Conservation (phyloP, 306 rosid species). For the Malus domestica region DNA sequence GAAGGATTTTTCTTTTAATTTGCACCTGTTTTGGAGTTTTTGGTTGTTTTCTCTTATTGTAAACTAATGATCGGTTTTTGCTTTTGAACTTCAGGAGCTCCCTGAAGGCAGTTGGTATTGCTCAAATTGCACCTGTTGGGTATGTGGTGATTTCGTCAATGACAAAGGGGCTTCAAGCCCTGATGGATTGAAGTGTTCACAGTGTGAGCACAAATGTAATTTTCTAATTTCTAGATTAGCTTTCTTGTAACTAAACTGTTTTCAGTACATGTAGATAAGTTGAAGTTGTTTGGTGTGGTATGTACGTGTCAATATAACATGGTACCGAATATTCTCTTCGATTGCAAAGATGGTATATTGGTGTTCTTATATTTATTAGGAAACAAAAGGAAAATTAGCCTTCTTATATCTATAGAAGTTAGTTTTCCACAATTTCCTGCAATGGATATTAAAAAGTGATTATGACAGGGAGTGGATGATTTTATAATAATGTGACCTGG, state of each 20-base stretch:
- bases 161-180: slow-evolving; percentile 52
- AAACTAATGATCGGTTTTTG: slow-evolving; percentile 15
- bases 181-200: slow-evolving; percentile 71
- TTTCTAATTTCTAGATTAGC: slow-evolving; percentile 2
- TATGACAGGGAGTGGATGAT: neutral
- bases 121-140: slow-evolving; percentile 74
- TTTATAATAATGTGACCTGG: neutral
- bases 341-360: neutral
- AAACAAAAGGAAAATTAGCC: neutral
- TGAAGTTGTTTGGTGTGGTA: neutral
- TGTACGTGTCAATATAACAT: neutral
- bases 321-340: neutral
- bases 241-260: slow-evolving; percentile 12
- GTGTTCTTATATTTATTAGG: neutral
- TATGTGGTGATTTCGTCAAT: slow-evolving; percentile 68
- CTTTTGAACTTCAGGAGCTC: slow-evolving; percentile 60
- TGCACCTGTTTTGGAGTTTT: slow-evolving; percentile 15
- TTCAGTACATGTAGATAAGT: slow-evolving; percentile 6
- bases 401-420: neutral
- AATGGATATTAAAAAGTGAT: neutral
- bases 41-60: slow-evolving; percentile 7
- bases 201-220: slow-evolving; percentile 90
- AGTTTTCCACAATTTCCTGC: neutral
- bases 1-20: slow-evolving; percentile 2
- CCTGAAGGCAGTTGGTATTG: slow-evolving; percentile 98